A percentile compares a stretch with the other conserved stretches of the same genome.
phyloP scores from a whole-genome alignment of 2,329 filamentous ascomycete species.

The Alternaria brassicicola region DNA sequence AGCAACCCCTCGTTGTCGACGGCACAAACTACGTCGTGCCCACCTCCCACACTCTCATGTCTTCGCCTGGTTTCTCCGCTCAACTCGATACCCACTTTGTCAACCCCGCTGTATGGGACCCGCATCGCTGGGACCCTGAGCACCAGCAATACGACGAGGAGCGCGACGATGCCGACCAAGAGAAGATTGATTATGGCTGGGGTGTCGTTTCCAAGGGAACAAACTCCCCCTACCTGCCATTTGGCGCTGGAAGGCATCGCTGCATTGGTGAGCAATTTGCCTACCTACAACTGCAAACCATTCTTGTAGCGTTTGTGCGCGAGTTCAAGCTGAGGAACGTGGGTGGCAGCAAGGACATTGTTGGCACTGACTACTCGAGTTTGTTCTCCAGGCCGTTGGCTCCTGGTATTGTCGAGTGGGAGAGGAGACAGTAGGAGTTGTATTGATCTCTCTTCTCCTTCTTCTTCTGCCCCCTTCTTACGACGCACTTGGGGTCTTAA shows the following conservation, averaged over 20 bases:
- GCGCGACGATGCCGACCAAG: constrained; percentile 65
- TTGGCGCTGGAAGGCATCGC: constrained; percentile 88
- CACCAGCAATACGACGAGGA: constrained; percentile 53
- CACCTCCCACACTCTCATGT: constrained; percentile 77
- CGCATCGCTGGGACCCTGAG: constrained; percentile 83
- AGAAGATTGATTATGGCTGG: constrained; percentile 91
- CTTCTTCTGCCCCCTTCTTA: not conserved
- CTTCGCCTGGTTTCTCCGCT: constrained; percentile 82
- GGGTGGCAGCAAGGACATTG: constrained; percentile 71
- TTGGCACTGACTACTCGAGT: constrained; percentile 69
- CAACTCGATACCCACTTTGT: constrained; percentile 78
- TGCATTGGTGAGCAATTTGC: constrained; percentile 98
- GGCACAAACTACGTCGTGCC: constrained; percentile 85
- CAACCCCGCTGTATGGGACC: constrained; percentile 82
- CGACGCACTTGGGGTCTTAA: constrained; percentile 1
- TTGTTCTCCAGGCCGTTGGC: constrained; percentile 55
- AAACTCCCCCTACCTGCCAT: constrained; percentile 87
- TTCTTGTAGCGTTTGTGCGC: constrained; percentile 76
- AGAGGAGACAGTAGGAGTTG: constrained; percentile 61
- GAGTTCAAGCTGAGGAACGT: constrained; percentile 80
- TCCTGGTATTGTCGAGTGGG: constrained; percentile 70
- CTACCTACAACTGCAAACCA: constrained; percentile 88
- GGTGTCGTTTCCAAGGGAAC: constrained; percentile 91
- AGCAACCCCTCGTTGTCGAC: constrained; percentile 81
- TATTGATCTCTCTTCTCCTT: not conserved